Conservation (phyloP, 306 rosid species). For the Trifolium repens region DNA sequence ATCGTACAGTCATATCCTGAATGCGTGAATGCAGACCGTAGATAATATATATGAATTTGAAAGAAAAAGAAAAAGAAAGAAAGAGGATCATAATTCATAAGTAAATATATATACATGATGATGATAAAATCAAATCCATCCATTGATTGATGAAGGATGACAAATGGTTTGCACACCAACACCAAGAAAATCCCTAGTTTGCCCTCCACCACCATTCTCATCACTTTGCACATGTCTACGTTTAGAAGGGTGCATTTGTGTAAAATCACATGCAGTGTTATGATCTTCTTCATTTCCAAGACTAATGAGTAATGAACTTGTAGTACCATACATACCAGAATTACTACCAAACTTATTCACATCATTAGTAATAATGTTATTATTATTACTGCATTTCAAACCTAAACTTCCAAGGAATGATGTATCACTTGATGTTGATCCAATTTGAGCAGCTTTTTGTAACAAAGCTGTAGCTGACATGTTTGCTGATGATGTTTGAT, state of each 20-base stretch:
- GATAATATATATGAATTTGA: not conserved
- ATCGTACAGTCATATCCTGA: not conserved
- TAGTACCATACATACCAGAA: conserved; percentile 54
- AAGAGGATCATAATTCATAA: conserved; percentile 16
- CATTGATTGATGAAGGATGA: conserved; percentile 70
- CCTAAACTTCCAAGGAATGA: conserved; percentile 67
- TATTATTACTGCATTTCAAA: conserved; percentile 49
- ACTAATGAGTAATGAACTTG: conserved; percentile 45
- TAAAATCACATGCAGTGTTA: conserved; percentile 48
- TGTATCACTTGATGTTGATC: conserved; percentile 66
- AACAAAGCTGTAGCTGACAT: conserved; percentile 96
- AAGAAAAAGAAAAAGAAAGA: not conserved
- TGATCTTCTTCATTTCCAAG: conserved; percentile 49
- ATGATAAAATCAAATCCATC: conserved; percentile 63
- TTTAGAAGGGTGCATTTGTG: conserved; percentile 66
- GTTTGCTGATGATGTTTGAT: conserved; percentile 52
- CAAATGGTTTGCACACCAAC: conserved; percentile 79
- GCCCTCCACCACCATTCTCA: conserved; percentile 57
- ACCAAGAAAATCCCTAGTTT: conserved; percentile 89
- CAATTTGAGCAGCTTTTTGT: conserved; percentile 86
- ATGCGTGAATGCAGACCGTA: not conserved
- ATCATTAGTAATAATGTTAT: conserved; percentile 35
- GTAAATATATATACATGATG: not conserved
- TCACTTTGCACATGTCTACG: conserved; percentile 61
- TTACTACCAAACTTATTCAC: conserved; percentile 50